Percentiles rank a stretch among this genome's conserved stretches.
phyloP scores from a whole-genome alignment of 2,329 filamentous ascomycete genomes.

The Penicillium sp. region DNA sequence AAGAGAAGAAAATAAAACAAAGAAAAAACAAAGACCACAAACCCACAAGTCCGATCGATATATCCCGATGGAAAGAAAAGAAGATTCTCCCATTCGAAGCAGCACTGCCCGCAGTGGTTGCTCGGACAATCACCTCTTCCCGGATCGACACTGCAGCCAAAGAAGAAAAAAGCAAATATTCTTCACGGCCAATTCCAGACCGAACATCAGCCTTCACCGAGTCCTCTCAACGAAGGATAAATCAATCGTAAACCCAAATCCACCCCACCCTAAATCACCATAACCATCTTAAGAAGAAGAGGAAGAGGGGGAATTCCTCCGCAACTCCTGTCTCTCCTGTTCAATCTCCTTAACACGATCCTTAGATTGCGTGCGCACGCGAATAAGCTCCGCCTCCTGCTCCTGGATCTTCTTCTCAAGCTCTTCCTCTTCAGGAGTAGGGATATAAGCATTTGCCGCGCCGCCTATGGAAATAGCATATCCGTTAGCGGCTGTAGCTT shows the following conservation, averaged over 20 bases:
- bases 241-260: background rate
- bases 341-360: constrained; percentile 32
- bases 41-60: background rate
- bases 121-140: background rate
- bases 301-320: constrained; percentile 12
- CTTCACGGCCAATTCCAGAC: background rate
- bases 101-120: constrained; percentile 15
- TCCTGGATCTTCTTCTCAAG: constrained; percentile 31
- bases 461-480: constrained; percentile 27
- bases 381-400: constrained; percentile 38
- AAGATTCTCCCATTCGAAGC: constrained; percentile 7
- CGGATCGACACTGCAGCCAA: background rate
- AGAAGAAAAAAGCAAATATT: constrained; percentile 3
- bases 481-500: background rate
- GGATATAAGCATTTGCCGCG: constrained; percentile 39
- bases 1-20: background rate
- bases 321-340: constrained; percentile 22
- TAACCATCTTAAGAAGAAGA: background rate
- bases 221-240: background rate
- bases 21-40: background rate
- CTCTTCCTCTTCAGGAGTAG: constrained; percentile 25
- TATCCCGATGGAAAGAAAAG: constrained; percentile 8
- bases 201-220: background rate
- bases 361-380: constrained; percentile 31
- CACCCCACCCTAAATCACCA: background rate